Conservation (phyloP, 1,284 basidiomycete genomes). For the Fistulinella staudtii region DNA sequence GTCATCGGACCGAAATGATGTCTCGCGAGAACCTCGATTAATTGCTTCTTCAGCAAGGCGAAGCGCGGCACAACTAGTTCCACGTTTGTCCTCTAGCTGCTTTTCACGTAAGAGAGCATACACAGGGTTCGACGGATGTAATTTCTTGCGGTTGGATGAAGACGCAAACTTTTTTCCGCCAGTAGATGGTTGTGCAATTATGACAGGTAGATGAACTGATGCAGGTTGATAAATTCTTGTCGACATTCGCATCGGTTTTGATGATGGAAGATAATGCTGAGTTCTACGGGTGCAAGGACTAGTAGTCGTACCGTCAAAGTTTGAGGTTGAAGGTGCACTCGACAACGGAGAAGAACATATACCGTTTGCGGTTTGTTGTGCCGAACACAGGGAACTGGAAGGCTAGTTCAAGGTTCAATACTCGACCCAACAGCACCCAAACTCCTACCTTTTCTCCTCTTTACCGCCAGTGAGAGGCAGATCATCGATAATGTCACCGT, state of each 20-base stretch:
- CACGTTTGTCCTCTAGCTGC: constrained; percentile 39
- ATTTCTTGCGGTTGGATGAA: constrained; percentile 25
- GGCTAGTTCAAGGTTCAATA: background rate
- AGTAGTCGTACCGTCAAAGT: background rate
- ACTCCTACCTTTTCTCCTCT: constrained; percentile 21
- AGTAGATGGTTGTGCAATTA: constrained; percentile 6
- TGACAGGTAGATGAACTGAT: constrained; percentile 8
- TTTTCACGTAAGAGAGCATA: constrained; percentile 53
- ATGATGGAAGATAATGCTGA: constrained; percentile 1
- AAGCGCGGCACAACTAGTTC: constrained; percentile 42
- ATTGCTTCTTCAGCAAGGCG: constrained; percentile 42
- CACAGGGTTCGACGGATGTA: constrained; percentile 43
- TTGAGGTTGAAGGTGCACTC: constrained; percentile 20
- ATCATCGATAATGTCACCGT: constrained; percentile 37
- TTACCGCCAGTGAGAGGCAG: constrained; percentile 15
- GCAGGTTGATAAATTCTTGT: constrained; percentile 16
- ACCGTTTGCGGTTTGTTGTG: background rate
- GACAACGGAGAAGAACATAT: constrained; percentile 26
- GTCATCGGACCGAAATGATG: constrained; percentile 37
- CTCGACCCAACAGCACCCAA: background rate
- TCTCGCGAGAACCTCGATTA: constrained; percentile 28
- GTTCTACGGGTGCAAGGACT: background rate
- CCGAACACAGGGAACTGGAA: constrained; percentile 8
- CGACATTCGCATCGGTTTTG: constrained; percentile 10
- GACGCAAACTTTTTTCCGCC: background rate